Evolutionary conservation across 352 stramenopile species (phyloP), one percentile per base, ranked within the genome.

Genomic region (Pythium pectinolyticum): DNA sequence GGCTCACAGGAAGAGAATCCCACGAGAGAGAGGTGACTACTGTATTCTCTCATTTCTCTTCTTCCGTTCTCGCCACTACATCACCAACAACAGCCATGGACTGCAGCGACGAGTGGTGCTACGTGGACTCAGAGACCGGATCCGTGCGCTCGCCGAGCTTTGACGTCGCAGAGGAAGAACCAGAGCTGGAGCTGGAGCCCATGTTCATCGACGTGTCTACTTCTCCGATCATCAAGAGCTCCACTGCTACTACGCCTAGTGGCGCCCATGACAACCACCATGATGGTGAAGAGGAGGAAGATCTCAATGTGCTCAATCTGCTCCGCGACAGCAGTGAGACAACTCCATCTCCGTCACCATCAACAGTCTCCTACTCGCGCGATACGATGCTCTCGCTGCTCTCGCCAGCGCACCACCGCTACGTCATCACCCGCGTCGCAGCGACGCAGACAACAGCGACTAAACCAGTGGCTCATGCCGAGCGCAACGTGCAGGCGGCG

Each of bases 51-150:
- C 46, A 52, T 52, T 52, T 24, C 46, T 12, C 12, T 37, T 52
- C 27, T 15, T 37, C 20, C 43, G 20, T 22, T n/a, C 43, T 43
- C 25, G 3, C n/a, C 20, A 27, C 12, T 30, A 27, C 11, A 7
- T 14, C 41, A 6, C 3, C 30, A 46, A 50, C 28, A 31, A 24
- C 43, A 41, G n/a, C 9, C 12, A 79, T 72, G 65, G 39, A 37
- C 61, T 74, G 66, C 40, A 69, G 80, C 41, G 78, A 90, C 49
- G 81, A 86, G 27, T 90, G 80, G 80, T 85, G 78, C 28, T 51
- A 80, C 57, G 48, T 89, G 43, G 82, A 78, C 52, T 66, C 75
- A 40, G 66, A 78, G 24, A 74, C 77, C 57, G 73, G 72, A 11
- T 66, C 50, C 7, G 50, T 60, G 39, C 50, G 59, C 3, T 60